Percentiles rank a stretch among this genome's conserved stretches.
Evolutionary conservation across 495 filamentous ascomycete genomes (phyloP).

Genomic region (Xylaria bambusicola): DNA sequence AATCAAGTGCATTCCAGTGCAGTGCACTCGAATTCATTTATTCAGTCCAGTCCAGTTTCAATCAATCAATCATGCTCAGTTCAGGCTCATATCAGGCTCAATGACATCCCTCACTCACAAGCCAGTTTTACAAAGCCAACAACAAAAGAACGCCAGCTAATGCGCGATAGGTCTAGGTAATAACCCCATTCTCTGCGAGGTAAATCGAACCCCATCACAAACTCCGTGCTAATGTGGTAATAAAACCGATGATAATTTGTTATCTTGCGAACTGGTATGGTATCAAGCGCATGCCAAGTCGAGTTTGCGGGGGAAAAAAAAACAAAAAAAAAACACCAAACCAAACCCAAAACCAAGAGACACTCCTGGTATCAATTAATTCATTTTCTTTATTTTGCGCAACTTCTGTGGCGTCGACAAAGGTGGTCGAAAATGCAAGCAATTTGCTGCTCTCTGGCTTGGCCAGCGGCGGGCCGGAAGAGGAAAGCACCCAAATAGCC

Average conservation of each 20-base stretch:
- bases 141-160: constrained; percentile 18
- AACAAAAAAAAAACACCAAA: constrained; percentile 8
- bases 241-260: too few species aligned
- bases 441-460: background rate
- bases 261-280: too few species aligned
- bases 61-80: too few species aligned
- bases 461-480: background rate
- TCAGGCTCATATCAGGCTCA: too few species aligned
- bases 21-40: too few species aligned
- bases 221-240: constrained; percentile 18
- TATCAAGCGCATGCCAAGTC: too few species aligned
- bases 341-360: too few species aligned
- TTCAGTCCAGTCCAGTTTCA: too few species aligned
- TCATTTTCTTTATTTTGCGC: constrained; percentile 1
- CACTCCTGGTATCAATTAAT: constrained; percentile 10
- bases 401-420: background rate
- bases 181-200: too few species aligned
- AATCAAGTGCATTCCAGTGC: too few species aligned
- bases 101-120: too few species aligned
- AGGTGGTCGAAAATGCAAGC: background rate
- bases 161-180: constrained; percentile 10
- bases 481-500: background rate
- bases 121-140: too few species aligned
- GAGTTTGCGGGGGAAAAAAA: background rate
- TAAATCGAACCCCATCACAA: background rate